phyloP scores from a whole-genome alignment of 345 rosid species.

The Cardamine chenopodiifolia region DNA sequence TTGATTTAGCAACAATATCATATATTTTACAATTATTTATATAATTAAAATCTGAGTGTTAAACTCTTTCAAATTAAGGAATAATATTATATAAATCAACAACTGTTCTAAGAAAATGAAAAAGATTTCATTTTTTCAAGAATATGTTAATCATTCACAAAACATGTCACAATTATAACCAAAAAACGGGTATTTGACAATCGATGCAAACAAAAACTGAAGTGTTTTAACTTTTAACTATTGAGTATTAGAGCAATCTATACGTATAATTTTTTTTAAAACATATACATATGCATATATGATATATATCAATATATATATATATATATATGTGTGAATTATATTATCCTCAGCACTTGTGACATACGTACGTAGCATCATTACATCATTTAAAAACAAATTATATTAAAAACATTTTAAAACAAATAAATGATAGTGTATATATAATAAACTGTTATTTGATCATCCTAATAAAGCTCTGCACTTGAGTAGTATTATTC shows the following conservation, averaged over 20 bases:
- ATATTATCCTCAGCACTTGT: neutral
- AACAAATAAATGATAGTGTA: neutral
- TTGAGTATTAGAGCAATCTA: neutral
- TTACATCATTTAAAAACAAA: conserved; percentile 17
- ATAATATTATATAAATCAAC: neutral
- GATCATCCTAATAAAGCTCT: conserved; percentile 34
- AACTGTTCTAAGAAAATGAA: neutral
- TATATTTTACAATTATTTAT: neutral
- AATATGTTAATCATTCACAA: neutral
- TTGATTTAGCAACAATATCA: neutral
- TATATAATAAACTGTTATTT: conserved; percentile 2
- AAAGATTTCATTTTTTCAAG: neutral
- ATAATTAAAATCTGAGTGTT: neutral
- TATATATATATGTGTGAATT: neutral
- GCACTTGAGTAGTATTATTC: conserved; percentile 45
- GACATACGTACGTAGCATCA: conserved; percentile 26
- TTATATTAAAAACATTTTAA: neutral
- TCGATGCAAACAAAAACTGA: neutral
- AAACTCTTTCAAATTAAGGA: neutral
- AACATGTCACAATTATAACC: neutral
- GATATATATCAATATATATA: neutral
- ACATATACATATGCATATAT: neutral
- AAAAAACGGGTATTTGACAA: neutral
- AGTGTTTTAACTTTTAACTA: neutral
- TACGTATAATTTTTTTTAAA: neutral